Conservation (phyloP, 495 filamentous ascomycete species). For the Patellaria atrata region DNA sequence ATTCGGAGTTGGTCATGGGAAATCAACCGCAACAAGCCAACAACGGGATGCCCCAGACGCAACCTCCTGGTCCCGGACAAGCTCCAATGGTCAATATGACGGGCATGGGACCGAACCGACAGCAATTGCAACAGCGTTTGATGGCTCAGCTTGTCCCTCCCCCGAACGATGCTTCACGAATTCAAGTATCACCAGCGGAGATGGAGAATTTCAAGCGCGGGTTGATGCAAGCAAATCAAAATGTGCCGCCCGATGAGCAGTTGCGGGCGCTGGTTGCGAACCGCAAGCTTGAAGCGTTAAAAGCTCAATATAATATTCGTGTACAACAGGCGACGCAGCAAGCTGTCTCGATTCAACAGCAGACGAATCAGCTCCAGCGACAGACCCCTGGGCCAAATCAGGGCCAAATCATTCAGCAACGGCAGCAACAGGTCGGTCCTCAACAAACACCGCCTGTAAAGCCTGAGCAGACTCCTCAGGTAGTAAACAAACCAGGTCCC, state of each 20-base stretch:
- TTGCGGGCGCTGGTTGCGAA: constrained; percentile 7
- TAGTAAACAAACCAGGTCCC: too few species aligned
- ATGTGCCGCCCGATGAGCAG: constrained; percentile 8
- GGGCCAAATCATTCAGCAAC: constrained; percentile 26
- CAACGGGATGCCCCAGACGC: constrained; percentile 1
- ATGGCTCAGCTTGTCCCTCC: constrained; percentile 1
- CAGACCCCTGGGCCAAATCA: constrained; percentile 18
- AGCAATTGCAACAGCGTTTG: constrained; percentile 5
- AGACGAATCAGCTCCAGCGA: constrained; percentile 18
- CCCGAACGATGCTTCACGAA: constrained; percentile 3
- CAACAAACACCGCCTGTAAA: constrained; percentile 7
- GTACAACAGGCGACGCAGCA: constrained; percentile 26
- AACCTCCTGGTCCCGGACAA: constrained; percentile 11
- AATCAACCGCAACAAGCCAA: constrained; percentile 9
- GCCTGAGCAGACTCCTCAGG: constrained; percentile 18
- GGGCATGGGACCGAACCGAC: constrained; percentile 5
- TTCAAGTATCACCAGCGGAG: constrained; percentile 16
- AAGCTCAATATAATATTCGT: constrained; percentile 22
- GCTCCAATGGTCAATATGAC: constrained; percentile 22
- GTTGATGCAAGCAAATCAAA: constrained; percentile 4
- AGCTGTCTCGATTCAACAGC: constrained; percentile 9
- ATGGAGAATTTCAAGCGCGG: constrained; percentile 2
- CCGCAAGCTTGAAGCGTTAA: constrained; percentile 7
- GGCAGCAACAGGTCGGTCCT: constrained; percentile 22
- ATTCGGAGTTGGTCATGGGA: constrained; percentile 10